Conservation (phyloP, 2,329 filamentous ascomycete genomes). For the Chaetomiaceae sp. region DNA sequence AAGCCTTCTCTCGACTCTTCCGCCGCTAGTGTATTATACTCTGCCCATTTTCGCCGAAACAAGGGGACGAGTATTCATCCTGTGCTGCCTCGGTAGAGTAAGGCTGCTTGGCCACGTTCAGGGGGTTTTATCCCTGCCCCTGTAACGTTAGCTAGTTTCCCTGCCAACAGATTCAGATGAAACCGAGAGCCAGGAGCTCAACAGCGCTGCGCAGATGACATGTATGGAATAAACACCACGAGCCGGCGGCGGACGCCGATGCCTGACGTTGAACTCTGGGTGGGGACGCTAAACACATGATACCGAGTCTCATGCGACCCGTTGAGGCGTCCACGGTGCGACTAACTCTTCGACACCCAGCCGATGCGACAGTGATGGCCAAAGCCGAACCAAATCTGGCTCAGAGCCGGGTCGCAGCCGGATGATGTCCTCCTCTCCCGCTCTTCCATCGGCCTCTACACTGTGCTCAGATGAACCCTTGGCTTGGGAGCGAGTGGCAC, state of each 20-base stretch:
- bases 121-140: not conserved
- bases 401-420: conserved; percentile 18
- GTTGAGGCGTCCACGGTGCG: conserved; percentile 18
- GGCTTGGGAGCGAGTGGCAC: conserved; percentile 5
- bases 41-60: not conserved
- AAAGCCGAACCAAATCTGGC: conserved; percentile 23
- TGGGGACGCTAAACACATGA: conserved; percentile 24
- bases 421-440: conserved; percentile 18
- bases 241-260: not conserved
- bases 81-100: not conserved
- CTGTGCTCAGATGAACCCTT: conserved; percentile 15
- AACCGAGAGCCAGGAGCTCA: conserved; percentile 2
- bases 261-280: conserved; percentile 4
- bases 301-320: conserved; percentile 25
- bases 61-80: too few species aligned
- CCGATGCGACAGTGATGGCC: conserved; percentile 15
- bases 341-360: not conserved
- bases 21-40: conserved; percentile 5
- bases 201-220: too few species aligned
- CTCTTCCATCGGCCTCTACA: conserved; percentile 14
- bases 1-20: conserved; percentile 1
- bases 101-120: not conserved
- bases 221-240: not conserved
- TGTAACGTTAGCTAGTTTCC: too few species aligned
- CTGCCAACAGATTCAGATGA: not conserved